phyloP scores from a whole-genome alignment of 768 basidiomycete genomes.

The Amanita muscaria region DNA sequence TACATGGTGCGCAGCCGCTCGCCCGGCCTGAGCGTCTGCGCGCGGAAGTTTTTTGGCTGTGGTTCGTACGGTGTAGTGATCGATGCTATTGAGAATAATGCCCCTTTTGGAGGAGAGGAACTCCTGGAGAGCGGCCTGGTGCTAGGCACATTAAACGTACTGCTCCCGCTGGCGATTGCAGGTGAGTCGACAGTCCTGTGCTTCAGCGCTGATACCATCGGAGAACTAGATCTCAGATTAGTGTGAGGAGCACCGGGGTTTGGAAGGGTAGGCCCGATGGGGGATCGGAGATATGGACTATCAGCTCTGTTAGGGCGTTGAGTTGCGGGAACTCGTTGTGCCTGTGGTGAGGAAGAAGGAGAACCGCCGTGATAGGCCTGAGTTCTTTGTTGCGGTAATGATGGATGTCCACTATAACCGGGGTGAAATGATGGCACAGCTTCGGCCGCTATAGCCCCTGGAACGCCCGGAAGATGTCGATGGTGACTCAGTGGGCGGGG shows the following conservation, averaged over 20 bases:
- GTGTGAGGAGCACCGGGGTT: neutral
- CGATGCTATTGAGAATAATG: slow-evolving; percentile 14
- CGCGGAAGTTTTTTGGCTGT: slow-evolving; percentile 69
- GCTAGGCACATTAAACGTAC: slow-evolving; percentile 6
- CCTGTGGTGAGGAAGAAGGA: slow-evolving; percentile 13
- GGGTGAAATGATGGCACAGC: slow-evolving; percentile 22
- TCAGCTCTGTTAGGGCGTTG: slow-evolving; percentile 2
- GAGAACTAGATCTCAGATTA: slow-evolving; percentile 7
- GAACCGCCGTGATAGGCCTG: slow-evolving; percentile 18
- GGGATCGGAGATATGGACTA: slow-evolving; percentile 8
- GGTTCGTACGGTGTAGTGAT: slow-evolving; percentile 12
- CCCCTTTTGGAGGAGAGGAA: slow-evolving; percentile 17
- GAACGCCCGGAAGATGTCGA: slow-evolving; percentile 13
- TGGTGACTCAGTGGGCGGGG: slow-evolving; percentile 26
- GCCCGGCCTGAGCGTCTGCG: slow-evolving; percentile 75
- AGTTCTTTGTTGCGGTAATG: slow-evolving; percentile 23
- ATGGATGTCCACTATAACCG: slow-evolving; percentile 22
- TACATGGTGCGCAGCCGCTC: slow-evolving; percentile 63
- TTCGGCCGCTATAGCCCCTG: slow-evolving; percentile 22
- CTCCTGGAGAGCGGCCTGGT: slow-evolving; percentile 14
- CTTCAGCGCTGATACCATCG: slow-evolving; percentile 16
- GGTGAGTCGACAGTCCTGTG: slow-evolving; percentile 9
- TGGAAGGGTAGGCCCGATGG: neutral
- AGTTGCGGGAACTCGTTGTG: slow-evolving; percentile 15
- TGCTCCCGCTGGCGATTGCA: slow-evolving; percentile 1